phyloP scores from a whole-genome alignment of 345 rosid genomes.

The Brassica nigra region DNA sequence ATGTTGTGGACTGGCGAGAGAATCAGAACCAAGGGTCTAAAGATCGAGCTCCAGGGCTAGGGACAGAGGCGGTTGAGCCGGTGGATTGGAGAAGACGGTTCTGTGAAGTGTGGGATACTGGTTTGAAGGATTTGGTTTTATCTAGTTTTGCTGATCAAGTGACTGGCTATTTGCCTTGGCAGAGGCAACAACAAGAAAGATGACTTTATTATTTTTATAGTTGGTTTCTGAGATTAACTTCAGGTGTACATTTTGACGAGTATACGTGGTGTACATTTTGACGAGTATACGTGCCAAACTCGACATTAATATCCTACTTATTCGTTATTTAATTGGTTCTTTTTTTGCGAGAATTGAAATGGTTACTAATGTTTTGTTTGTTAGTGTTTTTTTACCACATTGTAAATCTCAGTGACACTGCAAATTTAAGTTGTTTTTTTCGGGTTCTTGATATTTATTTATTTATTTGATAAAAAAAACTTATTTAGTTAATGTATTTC shows the following conservation, averaged over 20 bases:
- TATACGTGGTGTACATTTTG: conserved; percentile 29
- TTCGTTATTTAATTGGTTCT: not conserved
- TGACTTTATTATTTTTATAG: no score
- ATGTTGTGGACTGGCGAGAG: conserved; percentile 94
- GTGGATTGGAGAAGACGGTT: conserved; percentile 70
- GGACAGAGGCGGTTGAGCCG: conserved; percentile 89
- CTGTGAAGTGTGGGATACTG: conserved; percentile 97
- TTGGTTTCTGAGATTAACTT: conserved; percentile 14
- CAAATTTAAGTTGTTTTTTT: not conserved
- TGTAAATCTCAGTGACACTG: conserved; percentile 20
- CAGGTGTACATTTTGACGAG: conserved; percentile 29
- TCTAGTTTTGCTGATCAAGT: conserved; percentile 73
- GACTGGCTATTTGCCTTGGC: conserved; percentile 78
- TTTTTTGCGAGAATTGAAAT: not conserved
- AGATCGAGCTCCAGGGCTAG: conserved; percentile 93
- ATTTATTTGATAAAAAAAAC: no score
- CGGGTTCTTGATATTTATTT: not conserved
- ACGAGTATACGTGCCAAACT: not conserved
- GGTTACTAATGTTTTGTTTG: not conserved
- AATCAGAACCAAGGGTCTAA: conserved; percentile 86
- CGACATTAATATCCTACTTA: not conserved
- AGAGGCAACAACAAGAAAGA: conserved; percentile 47
- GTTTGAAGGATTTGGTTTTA: conserved; percentile 74
- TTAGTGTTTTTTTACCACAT: conserved; percentile 8
- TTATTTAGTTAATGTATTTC: not conserved